phyloP scores from a whole-genome alignment of 495 filamentous ascomycete species.

The Penicillium ochrochloron region DNA sequence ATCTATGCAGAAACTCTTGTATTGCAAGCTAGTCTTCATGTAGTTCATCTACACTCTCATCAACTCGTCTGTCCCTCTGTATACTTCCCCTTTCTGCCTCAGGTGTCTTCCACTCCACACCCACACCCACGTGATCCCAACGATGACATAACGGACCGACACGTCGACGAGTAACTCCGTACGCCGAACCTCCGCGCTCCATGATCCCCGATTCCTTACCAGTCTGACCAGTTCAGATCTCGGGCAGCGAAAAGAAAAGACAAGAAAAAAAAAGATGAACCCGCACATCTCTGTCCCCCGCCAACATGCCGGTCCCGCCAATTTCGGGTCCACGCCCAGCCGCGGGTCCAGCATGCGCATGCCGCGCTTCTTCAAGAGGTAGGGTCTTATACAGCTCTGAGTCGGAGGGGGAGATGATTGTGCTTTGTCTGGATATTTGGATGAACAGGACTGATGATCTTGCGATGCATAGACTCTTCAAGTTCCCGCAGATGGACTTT shows the following conservation, averaged over 20 bases:
- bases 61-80: too few relatives aligned
- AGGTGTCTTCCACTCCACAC: background rate
- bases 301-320: constrained; percentile 58
- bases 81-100: constrained; percentile 4
- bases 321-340: constrained; percentile 57
- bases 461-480: constrained; percentile 54
- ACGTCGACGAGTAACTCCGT: constrained; percentile 16
- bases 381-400: background rate
- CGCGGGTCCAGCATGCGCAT: constrained; percentile 59
- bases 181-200: constrained; percentile 5
- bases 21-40: too few relatives aligned
- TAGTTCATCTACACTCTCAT: background rate
- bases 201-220: constrained; percentile 17
- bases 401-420: background rate
- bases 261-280: constrained; percentile 52
- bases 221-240: constrained; percentile 20
- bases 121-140: background rate
- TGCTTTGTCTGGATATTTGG: background rate
- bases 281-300: constrained; percentile 66
- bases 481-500: constrained; percentile 73
- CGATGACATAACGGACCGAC: constrained; percentile 33
- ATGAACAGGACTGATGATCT: background rate
- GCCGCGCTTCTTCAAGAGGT: constrained; percentile 62
- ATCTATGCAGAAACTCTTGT: too few relatives aligned
- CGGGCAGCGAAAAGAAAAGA: constrained; percentile 19